Evolutionary conservation across 805 yeast genomes (phyloP).

Genomic region (Candida oleophila): DNA sequence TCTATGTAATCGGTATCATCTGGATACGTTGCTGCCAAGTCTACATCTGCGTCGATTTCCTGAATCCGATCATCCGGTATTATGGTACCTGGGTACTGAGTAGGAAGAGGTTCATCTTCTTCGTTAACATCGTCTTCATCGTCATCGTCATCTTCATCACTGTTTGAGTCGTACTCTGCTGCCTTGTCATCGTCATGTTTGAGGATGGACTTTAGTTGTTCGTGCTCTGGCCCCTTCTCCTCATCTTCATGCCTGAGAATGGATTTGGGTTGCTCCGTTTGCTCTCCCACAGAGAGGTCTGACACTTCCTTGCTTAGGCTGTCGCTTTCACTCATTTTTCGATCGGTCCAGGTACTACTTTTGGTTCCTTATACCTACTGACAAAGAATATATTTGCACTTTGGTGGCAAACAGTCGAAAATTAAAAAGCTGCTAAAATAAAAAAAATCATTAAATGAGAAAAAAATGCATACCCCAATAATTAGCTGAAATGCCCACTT

Average conservation of each 20-base stretch:
- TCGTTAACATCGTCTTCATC: slow-evolving; percentile 19
- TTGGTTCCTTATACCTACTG: too few species aligned
- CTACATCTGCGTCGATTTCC: slow-evolving; percentile 65
- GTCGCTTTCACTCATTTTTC: too few species aligned
- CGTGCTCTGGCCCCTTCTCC: not conserved
- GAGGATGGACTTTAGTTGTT: slow-evolving; percentile 7
- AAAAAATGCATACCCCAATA: too few species aligned
- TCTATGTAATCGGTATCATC: slow-evolving; percentile 62
- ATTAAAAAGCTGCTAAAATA: too few species aligned
- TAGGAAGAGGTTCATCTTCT: slow-evolving; percentile 35
- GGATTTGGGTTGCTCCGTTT: not conserved
- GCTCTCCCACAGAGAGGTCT: not conserved
- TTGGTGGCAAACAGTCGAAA: not conserved
- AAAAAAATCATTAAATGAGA: not conserved
- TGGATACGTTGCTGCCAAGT: slow-evolving; percentile 55
- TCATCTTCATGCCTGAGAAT: not conserved
- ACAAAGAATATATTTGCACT: too few species aligned
- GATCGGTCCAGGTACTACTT: too few species aligned
- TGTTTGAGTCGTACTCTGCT: not conserved
- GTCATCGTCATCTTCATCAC: slow-evolving; percentile 18
- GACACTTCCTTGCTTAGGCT: not conserved
- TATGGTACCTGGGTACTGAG: slow-evolving; percentile 43
- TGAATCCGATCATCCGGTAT: slow-evolving; percentile 49
- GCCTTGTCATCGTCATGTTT: not conserved
- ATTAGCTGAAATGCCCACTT: too few species aligned